phyloP scores from a whole-genome alignment of 352 stramenopile genomes.

The Phytophthora chlamydospora region DNA sequence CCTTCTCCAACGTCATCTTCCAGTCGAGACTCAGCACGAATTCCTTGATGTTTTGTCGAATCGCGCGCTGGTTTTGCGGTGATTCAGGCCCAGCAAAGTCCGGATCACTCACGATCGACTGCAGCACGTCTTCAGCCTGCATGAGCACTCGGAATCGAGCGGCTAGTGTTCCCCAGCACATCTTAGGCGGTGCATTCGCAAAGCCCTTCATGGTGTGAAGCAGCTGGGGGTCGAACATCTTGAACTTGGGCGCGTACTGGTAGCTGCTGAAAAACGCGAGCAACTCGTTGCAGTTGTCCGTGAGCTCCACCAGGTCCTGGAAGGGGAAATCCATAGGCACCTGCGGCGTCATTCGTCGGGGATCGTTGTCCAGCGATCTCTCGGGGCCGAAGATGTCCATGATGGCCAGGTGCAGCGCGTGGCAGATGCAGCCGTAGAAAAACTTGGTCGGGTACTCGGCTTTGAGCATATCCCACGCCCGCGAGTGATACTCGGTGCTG shows the following conservation, averaged over 20 bases:
- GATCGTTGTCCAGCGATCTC: conserved; percentile 74
- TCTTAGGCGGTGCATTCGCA: conserved; percentile 58
- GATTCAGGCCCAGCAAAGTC: conserved; percentile 54
- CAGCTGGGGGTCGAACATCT: conserved; percentile 75
- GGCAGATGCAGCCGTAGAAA: conserved; percentile 86
- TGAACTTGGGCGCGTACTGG: conserved; percentile 76
- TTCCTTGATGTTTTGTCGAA: conserved; percentile 70
- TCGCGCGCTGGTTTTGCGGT: conserved; percentile 55
- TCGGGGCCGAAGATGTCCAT: conserved; percentile 85
- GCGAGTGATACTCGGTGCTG: conserved; percentile 75
- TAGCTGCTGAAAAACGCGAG: conserved; percentile 85
- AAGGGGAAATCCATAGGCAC: conserved; percentile 81
- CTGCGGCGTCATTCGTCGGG: conserved; percentile 64
- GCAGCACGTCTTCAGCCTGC: conserved; percentile 72
- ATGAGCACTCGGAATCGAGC: conserved; percentile 72
- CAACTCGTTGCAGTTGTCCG: conserved; percentile 72
- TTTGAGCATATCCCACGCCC: conserved; percentile 86
- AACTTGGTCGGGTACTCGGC: conserved; percentile 86
- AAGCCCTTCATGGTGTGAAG: conserved; percentile 83
- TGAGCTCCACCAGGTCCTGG: conserved; percentile 81
- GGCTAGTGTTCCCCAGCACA: conserved; percentile 74
- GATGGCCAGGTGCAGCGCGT: conserved; percentile 80
- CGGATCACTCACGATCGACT: conserved; percentile 74
- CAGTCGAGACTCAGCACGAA: conserved; percentile 78
- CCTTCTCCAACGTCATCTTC: conserved; percentile 84